A percentile compares a stretch with the other conserved stretches of the same genome.
phyloP scores from a whole-genome alignment of 768 basidiomycete genomes.

The Mycena vulgaris region DNA sequence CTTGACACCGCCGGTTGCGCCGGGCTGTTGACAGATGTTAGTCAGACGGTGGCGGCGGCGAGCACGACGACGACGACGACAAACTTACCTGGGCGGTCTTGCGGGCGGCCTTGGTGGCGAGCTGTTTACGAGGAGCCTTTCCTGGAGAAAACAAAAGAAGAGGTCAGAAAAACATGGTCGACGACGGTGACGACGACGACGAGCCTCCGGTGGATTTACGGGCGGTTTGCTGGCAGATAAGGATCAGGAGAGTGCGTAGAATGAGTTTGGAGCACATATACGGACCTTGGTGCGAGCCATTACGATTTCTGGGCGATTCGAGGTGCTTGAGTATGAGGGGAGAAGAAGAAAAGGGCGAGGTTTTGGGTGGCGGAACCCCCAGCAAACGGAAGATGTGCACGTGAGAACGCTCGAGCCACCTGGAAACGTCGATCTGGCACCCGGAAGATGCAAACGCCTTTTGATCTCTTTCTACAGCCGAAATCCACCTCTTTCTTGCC shows the following conservation, averaged over 20 bases:
- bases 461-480: conserved; percentile 13
- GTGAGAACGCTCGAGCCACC: conserved; percentile 67
- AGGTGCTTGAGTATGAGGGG: conserved; percentile 35
- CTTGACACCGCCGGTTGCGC: conserved; percentile 39
- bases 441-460: conserved; percentile 24
- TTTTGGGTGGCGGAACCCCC: conserved; percentile 50
- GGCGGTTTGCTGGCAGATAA: conserved; percentile 65
- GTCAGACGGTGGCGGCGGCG: conserved; percentile 11
- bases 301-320: conserved; percentile 35
- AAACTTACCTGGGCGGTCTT: conserved; percentile 57
- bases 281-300: conserved; percentile 76
- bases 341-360: conserved; percentile 32
- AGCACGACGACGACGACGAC: neutral
- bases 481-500: neutral
- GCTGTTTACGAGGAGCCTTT: conserved; percentile 71
- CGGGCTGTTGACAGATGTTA: conserved; percentile 8
- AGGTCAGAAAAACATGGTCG: conserved; percentile 41
- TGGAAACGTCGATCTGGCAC: conserved; percentile 36
- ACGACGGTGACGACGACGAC: conserved; percentile 47
- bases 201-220: conserved; percentile 71
- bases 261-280: conserved; percentile 29
- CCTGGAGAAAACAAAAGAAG: conserved; percentile 49
- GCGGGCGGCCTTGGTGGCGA: conserved; percentile 66
- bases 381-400: conserved; percentile 60
- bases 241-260: conserved; percentile 43